Base-by-base conservation (phyloP, 139 green algal genomes). In the Pleodorina starrii region DNA sequence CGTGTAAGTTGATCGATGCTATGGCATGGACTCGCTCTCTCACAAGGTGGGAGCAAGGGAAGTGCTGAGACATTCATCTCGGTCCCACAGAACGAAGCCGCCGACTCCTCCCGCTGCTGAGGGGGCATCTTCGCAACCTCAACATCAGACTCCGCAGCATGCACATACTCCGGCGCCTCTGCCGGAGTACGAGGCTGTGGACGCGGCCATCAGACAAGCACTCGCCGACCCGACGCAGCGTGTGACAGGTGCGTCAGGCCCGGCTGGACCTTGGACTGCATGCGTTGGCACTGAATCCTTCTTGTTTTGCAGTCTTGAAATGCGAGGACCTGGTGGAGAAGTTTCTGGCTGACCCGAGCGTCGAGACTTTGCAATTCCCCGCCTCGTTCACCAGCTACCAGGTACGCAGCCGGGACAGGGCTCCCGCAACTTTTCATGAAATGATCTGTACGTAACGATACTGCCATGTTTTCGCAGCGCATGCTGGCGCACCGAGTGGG, bases 401-500 rank as follows among this genome's bases (percentile, higher is more conserved):
- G 88, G 88, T 91, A 7, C 4, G 50, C 59, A 25, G 25, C 68
- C n/a, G n/a, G n/a, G n/a, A n/a, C n/a, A n/a, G n/a, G n/a, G n/a
- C n/a, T n/a, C n/a, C n/a, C n/a, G n/a, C n/a, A n/a, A n/a, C n/a
- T n/a, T n/a, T n/a, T n/a, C n/a, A n/a, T n/a, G n/a, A n/a, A n/a
- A n/a, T n/a, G n/a, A n/a, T n/a, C 35, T 5, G 69, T 48, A 12
- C 69, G 27, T 73, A 23, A 42, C 21, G 27, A 35, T 40, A 40
- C 63, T 69, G 83, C 54, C 21, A 32, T 25, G 54, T 66, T 10
- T 80, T 35, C 25, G 79, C 86, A 94, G 92, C 84, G 90, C 11
- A 92, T 94, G 85, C 76, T 94, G n/a, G 92, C 92, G n/a, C 92
- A 94, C 87, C 84, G 90, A 9, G 84, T 94, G 21, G 89, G 90